These are phyloP conservation scores for Botryotinia calthae DNA, from an alignment of 2,329 filamentous ascomycete species.

Conservation along the genomic window DNA sequence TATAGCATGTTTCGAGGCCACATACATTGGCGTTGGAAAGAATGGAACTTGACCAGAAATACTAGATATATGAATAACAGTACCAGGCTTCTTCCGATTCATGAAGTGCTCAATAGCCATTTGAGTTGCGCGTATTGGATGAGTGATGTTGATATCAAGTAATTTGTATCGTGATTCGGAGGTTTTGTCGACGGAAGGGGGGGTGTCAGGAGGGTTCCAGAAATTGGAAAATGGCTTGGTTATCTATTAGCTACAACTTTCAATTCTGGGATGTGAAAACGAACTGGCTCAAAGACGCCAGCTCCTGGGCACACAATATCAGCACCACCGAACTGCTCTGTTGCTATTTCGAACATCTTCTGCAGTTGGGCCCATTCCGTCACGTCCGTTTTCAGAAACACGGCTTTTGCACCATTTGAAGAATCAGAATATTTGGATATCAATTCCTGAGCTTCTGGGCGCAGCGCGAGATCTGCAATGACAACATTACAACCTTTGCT, in stretches of 20 bases:
- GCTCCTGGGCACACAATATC: slow-evolving; percentile 46
- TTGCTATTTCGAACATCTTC: slow-evolving; percentile 38
- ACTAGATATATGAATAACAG: slow-evolving; percentile 48
- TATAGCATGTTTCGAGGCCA: slow-evolving; percentile 49
- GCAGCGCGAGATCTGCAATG: slow-evolving; percentile 45
- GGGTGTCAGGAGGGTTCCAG: slow-evolving; percentile 47
- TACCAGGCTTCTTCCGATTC: slow-evolving; percentile 32
- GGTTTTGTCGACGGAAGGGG: slow-evolving; percentile 43
- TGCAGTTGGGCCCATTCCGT: slow-evolving; percentile 42
- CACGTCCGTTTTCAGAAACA: slow-evolving; percentile 47
- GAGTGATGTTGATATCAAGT: slow-evolving; percentile 51
- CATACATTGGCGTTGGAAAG: slow-evolving; percentile 46
- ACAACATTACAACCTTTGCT: slow-evolving; percentile 46
- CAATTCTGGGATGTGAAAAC: slow-evolving; percentile 22
- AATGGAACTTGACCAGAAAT: slow-evolving; percentile 45
- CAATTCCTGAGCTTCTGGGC: slow-evolving; percentile 44
- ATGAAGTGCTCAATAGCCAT: slow-evolving; percentile 50
- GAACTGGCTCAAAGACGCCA: slow-evolving; percentile 46
- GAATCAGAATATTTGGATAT: slow-evolving; percentile 24
- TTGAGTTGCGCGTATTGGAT: slow-evolving; percentile 52
- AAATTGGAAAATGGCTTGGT: slow-evolving; percentile 48
- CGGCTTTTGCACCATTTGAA: slow-evolving; percentile 33
- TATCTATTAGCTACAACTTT: background rate
- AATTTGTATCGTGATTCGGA: slow-evolving; percentile 44
- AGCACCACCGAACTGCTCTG: slow-evolving; percentile 39